These are phyloP conservation scores for Jaapia argillacea DNA, from an alignment of 768 basidiomycete genomes.

Conservation along the genomic window DNA sequence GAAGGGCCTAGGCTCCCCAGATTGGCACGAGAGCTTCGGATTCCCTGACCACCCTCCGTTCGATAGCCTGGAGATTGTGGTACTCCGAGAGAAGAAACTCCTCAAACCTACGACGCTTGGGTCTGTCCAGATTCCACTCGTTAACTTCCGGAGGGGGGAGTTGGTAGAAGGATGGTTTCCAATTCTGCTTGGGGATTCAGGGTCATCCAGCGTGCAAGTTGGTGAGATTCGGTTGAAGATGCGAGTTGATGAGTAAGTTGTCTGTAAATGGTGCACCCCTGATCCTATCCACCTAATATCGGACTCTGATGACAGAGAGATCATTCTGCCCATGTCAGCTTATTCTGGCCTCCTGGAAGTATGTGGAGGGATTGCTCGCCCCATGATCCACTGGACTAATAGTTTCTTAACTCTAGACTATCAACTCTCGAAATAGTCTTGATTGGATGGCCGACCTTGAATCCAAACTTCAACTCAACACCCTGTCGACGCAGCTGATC, in stretches of 20 bases:
- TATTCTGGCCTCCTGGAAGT: constrained; percentile 58
- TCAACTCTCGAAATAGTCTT: constrained; percentile 52
- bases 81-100: constrained; percentile 62
- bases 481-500: constrained; percentile 49
- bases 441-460: constrained; percentile 72
- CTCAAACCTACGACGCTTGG: constrained; percentile 50
- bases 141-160: constrained; percentile 67
- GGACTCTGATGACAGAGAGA: constrained; percentile 63
- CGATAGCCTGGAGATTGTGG: constrained; percentile 51
- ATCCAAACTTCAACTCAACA: constrained; percentile 54
- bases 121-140: constrained; percentile 49
- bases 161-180: constrained; percentile 81
- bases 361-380: constrained; percentile 9
- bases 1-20: constrained; percentile 52
- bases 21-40: constrained; percentile 77
- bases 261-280: constrained; percentile 6
- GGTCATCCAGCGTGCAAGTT: constrained; percentile 44
- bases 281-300: not conserved
- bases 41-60: constrained; percentile 76
- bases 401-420: constrained; percentile 28
- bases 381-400: not conserved
- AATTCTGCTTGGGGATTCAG: constrained; percentile 41
- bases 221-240: constrained; percentile 73
- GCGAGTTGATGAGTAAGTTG: constrained; percentile 62
- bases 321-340: constrained; percentile 58